phyloP scores from a whole-genome alignment of 2,329 filamentous ascomycete genomes.

The Fusarium neocosmosporiellum region DNA sequence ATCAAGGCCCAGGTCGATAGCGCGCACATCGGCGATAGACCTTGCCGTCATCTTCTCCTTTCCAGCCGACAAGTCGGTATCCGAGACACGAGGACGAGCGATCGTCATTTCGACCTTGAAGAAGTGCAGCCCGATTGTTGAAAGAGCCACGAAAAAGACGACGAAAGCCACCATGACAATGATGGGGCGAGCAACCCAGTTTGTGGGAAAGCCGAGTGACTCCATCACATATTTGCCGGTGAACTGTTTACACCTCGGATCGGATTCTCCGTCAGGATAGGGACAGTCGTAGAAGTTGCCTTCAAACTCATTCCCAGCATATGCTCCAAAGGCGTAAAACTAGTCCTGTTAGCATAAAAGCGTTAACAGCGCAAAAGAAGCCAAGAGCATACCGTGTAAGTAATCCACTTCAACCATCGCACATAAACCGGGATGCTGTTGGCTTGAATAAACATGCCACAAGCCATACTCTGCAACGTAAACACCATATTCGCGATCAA shows the following conservation, averaged over 20 bases:
- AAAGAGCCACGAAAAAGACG: constrained; percentile 70
- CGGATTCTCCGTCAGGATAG: constrained; percentile 66
- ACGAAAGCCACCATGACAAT: constrained; percentile 71
- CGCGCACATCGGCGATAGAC: constrained; percentile 63
- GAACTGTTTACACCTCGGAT: constrained; percentile 75
- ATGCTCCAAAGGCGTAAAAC: constrained; percentile 78
- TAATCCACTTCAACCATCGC: constrained; percentile 79
- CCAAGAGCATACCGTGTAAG: constrained; percentile 61
- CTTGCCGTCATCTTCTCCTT: constrained; percentile 75
- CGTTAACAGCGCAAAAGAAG: background rate
- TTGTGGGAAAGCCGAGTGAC: constrained; percentile 72
- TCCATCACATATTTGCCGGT: constrained; percentile 76
- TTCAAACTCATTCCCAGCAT: constrained; percentile 78
- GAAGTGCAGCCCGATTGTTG: constrained; percentile 71
- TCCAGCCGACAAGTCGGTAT: constrained; percentile 73
- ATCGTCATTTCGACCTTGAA: constrained; percentile 76
- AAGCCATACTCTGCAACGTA: constrained; percentile 79
- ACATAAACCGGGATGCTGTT: constrained; percentile 81
- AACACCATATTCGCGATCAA: constrained; percentile 78
- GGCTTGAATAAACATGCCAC: constrained; percentile 80
- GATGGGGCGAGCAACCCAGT: constrained; percentile 77
- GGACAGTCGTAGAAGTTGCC: constrained; percentile 81
- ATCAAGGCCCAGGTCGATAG: constrained; percentile 73
- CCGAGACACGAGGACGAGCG: constrained; percentile 68
- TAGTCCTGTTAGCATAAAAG: constrained; percentile 43